These are phyloP conservation scores for Mucor ambiguus DNA, from an alignment of 371 early-diverging fungal species.

Conservation along the genomic window DNA sequence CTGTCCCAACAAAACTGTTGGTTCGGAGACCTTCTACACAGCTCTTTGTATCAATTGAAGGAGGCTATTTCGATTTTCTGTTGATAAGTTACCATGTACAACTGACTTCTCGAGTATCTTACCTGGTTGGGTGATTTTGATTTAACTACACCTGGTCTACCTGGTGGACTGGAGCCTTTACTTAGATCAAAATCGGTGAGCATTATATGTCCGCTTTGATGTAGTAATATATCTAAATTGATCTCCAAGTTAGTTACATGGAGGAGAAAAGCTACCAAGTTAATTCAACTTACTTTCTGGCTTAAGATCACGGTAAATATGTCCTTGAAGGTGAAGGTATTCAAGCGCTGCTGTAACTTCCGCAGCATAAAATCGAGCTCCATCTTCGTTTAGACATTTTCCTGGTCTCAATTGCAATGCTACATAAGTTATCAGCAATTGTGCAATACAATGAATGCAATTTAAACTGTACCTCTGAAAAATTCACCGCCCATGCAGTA, in stretches of 20 bases:
- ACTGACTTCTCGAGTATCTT: constrained; percentile 15
- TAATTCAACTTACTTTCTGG: constrained; percentile 88
- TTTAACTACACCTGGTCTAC: constrained; percentile 78
- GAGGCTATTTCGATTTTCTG: constrained; percentile 38
- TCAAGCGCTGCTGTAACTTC: constrained; percentile 95
- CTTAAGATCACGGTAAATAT: constrained; percentile 98
- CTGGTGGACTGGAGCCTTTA: constrained; percentile 81
- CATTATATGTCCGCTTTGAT: constrained; percentile 96
- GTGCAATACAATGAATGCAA: not conserved
- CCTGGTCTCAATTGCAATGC: constrained; percentile 85
- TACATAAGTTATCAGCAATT: constrained; percentile 19
- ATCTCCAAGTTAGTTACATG: not conserved
- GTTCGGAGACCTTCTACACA: constrained; percentile 88
- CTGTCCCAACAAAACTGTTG: constrained; percentile 97
- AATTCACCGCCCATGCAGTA: constrained; percentile 99
- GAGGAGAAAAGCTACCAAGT: no score
- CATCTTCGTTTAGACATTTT: constrained; percentile 84
- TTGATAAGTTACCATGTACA: not conserved
- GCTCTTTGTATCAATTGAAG: constrained; percentile 81
- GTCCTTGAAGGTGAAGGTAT: constrained; percentile 95
- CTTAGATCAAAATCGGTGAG: constrained; percentile 96
- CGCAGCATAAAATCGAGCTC: constrained; percentile 96
- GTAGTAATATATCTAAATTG: constrained; percentile 82
- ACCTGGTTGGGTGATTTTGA: constrained; percentile 53
- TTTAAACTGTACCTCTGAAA: constrained; percentile 70